Evolutionary conservation across 176 grass and related monocot genomes (phyloP).

Genomic region (Hyparrhenia diplandra): DNA sequence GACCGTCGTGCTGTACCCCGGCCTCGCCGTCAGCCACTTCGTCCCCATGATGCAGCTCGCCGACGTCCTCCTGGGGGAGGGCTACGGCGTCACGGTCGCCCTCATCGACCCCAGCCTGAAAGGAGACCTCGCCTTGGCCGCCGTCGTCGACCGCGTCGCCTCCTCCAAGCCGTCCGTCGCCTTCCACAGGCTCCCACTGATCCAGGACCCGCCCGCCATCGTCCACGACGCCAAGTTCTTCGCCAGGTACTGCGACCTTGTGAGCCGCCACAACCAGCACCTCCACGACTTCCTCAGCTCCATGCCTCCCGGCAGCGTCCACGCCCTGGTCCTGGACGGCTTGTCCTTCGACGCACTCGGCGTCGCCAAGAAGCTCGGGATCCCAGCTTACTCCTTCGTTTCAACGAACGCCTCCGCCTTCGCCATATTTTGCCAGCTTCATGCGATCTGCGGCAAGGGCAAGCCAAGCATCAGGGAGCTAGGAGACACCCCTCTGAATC

Average conservation of each 20-base stretch:
- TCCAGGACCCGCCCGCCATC: not conserved
- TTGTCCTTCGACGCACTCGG: not conserved
- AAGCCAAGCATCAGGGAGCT: too few relatives aligned
- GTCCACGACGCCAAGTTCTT: not conserved
- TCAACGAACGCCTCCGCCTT: conserved; percentile 1
- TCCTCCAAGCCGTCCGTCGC: conserved; percentile 17
- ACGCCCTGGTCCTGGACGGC: not conserved
- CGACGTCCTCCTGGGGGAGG: conserved; percentile 15
- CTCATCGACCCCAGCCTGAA: conserved; percentile 18
- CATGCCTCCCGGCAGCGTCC: not conserved
- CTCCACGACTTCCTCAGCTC: conserved; percentile 34
- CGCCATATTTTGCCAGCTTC: conserved; percentile 25
- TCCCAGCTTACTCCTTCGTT: not conserved
- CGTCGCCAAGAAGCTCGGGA: conserved; percentile 7
- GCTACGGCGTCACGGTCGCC: too few relatives aligned
- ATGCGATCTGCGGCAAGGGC: too few relatives aligned
- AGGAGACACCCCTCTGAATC: too few relatives aligned
- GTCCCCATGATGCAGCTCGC: conserved; percentile 29
- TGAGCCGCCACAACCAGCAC: conserved; percentile 11
- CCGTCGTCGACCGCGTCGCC: conserved; percentile 21
- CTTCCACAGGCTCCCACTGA: conserved; percentile 22
- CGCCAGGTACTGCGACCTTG: not conserved
- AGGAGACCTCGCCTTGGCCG: not conserved
- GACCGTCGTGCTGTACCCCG: conserved; percentile 35
- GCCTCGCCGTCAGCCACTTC: conserved; percentile 22